Evolutionary conservation across 1,139 yeast species (phyloP).

Genomic region (Candida smagusa): DNA sequence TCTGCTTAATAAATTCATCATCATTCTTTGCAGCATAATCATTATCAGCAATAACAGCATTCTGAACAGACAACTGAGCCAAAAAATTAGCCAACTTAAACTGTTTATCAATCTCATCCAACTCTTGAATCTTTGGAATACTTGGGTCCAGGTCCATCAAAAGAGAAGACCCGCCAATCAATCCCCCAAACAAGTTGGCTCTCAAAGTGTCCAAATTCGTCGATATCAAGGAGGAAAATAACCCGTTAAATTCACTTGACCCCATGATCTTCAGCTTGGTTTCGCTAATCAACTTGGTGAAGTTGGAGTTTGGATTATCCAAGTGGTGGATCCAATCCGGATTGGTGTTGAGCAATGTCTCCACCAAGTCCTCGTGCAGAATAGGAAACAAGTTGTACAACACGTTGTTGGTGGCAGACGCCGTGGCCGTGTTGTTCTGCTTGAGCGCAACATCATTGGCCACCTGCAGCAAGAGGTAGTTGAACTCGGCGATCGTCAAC

Average conservation of each 20-base stretch:
- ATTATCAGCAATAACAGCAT: constrained; percentile 50
- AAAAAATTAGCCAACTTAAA: constrained; percentile 66
- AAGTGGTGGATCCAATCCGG: constrained; percentile 41
- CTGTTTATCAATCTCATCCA: constrained; percentile 18
- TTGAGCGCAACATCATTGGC: constrained; percentile 17
- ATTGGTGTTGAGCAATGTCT: constrained; percentile 44
- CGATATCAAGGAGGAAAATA: constrained; percentile 28
- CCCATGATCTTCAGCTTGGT: constrained; percentile 33
- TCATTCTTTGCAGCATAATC: constrained; percentile 30
- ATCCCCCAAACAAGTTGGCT: constrained; percentile 20
- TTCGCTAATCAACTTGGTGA: constrained; percentile 45
- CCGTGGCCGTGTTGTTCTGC: constrained; percentile 9
- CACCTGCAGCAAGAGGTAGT: constrained; percentile 16
- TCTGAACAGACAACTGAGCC: constrained; percentile 67
- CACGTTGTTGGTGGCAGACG: constrained; percentile 14
- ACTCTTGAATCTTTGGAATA: constrained; percentile 16
- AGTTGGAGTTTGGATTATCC: constrained; percentile 37
- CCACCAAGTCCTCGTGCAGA: constrained; percentile 38
- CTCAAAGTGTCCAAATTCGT: constrained; percentile 29
- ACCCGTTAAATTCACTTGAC: constrained; percentile 21
- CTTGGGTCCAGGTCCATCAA: constrained; percentile 5
- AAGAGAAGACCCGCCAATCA: constrained; percentile 8
- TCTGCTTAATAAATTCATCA: constrained; percentile 21
- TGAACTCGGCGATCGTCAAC: constrained; percentile 59
- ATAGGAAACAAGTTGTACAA: constrained; percentile 38